These are phyloP conservation scores for Hypoxylon subgilvum DNA, from an alignment of 495 filamentous ascomycete genomes.

Conservation along the genomic window DNA sequence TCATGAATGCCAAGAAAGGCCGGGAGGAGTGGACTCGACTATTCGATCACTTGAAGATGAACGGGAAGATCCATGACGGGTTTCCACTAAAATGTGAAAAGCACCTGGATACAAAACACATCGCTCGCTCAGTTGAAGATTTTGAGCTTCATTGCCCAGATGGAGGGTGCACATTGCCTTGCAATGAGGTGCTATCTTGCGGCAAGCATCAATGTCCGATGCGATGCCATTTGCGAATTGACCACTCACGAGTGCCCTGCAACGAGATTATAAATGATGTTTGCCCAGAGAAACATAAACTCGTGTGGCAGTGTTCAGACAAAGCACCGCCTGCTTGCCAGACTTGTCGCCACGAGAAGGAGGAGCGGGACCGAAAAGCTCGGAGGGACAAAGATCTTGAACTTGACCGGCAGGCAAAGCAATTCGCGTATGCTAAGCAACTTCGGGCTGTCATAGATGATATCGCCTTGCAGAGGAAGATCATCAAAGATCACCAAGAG, in stretches of 20 bases:
- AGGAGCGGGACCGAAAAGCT: conserved; percentile 50
- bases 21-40: conserved; percentile 63
- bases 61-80: conserved; percentile 68
- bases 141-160: conserved; percentile 71
- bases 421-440: conserved; percentile 55
- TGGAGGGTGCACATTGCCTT: conserved; percentile 72
- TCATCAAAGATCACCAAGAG: conserved; percentile 53
- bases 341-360: conserved; percentile 59
- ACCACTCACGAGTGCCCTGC: conserved; percentile 72
- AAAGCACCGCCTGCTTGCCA: conserved; percentile 45
- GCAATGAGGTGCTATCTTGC: conserved; percentile 64
- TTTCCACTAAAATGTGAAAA: conserved; percentile 72
- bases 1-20: conserved; percentile 67
- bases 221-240: conserved; percentile 67
- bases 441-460: conserved; percentile 65
- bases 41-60: conserved; percentile 60
- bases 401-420: conserved; percentile 54
- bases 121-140: conserved; percentile 50
- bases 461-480: conserved; percentile 58
- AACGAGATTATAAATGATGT: conserved; percentile 49
- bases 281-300: conserved; percentile 62
- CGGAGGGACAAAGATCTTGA: conserved; percentile 63
- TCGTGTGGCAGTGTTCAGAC: conserved; percentile 42
- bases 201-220: conserved; percentile 65
- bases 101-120: conserved; percentile 56